Conservation (phyloP, 495 filamentous ascomycete species). For the Thermothielavioides terrestris region DNA sequence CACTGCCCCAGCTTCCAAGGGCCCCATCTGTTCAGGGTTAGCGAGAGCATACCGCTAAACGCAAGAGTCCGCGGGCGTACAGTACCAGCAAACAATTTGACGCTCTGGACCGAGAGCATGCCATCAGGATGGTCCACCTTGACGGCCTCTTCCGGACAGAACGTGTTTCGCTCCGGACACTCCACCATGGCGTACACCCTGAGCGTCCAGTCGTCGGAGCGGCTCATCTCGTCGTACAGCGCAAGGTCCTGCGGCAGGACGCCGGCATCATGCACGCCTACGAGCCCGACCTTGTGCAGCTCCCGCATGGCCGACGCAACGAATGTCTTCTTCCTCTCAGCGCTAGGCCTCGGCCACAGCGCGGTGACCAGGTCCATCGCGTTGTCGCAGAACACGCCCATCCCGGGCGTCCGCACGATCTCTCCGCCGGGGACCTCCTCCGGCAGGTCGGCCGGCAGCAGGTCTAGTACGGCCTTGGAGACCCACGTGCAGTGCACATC, state of each 20-base stretch:
- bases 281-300: constrained; percentile 51
- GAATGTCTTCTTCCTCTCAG: constrained; percentile 38
- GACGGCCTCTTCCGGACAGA: constrained; percentile 42
- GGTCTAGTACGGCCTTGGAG: constrained; percentile 47
- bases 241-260: constrained; percentile 42
- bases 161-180: constrained; percentile 50
- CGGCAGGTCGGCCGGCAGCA: constrained; percentile 44
- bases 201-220: constrained; percentile 42
- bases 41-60: background rate
- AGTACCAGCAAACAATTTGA: constrained; percentile 55
- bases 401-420: constrained; percentile 45
- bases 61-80: background rate
- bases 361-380: constrained; percentile 51
- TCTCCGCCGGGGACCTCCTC: constrained; percentile 50
- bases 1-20: constrained; percentile 55
- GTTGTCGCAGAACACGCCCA: constrained; percentile 64
- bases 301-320: constrained; percentile 47
- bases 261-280: constrained; percentile 56
- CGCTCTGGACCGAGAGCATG: constrained; percentile 42
- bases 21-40: constrained; percentile 44
- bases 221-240: constrained; percentile 41
- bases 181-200: constrained; percentile 58
- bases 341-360: constrained; percentile 46
- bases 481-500: constrained; percentile 60
- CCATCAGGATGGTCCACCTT: constrained; percentile 33